A percentile compares a stretch with the other conserved stretches of the same genome.
These are phyloP conservation scores for Cystoisospora suis DNA, from an alignment of 169 alveolate species.

Conservation along the genomic window DNA sequence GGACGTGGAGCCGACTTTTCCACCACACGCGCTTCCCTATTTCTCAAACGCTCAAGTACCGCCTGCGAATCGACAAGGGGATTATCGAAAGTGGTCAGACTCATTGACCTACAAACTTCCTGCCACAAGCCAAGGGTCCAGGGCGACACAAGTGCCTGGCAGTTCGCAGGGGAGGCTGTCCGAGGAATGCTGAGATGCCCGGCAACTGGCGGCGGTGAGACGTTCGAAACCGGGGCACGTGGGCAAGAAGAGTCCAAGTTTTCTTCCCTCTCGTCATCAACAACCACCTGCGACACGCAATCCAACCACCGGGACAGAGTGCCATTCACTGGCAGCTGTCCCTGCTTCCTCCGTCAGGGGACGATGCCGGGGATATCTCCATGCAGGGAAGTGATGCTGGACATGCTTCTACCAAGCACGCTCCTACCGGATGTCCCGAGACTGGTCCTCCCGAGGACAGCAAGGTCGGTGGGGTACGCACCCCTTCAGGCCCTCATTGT, in stretches of 20 bases:
- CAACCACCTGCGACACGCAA: not conserved
- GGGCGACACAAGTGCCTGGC: slow-evolving; percentile 25
- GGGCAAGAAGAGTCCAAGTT: not conserved
- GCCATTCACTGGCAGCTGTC: not conserved
- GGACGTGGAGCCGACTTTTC: no score
- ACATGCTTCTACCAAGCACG: no score
- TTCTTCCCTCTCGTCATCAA: not conserved
- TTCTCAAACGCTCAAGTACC: not conserved
- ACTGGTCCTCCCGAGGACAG: no score
- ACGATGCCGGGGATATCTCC: no score
- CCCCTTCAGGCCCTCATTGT: no score
- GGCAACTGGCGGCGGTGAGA: not conserved
- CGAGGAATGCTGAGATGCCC: no score
- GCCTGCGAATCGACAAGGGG: not conserved
- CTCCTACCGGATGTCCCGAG: no score
- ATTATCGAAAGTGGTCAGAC: not conserved
- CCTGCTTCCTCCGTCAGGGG: no score
- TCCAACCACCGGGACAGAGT: not conserved
- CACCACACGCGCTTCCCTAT: not conserved
- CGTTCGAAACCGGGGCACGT: not conserved
- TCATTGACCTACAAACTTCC: not conserved
- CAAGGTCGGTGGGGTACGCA: no score
- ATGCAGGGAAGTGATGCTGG: no score
- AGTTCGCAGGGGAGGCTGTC: not conserved
- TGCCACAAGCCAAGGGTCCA: not conserved